Evolutionary conservation across 2,329 filamentous ascomycete genomes (phyloP), one percentile per base, ranked within the genome.

Genomic region (Arachnomyces sp.): DNA sequence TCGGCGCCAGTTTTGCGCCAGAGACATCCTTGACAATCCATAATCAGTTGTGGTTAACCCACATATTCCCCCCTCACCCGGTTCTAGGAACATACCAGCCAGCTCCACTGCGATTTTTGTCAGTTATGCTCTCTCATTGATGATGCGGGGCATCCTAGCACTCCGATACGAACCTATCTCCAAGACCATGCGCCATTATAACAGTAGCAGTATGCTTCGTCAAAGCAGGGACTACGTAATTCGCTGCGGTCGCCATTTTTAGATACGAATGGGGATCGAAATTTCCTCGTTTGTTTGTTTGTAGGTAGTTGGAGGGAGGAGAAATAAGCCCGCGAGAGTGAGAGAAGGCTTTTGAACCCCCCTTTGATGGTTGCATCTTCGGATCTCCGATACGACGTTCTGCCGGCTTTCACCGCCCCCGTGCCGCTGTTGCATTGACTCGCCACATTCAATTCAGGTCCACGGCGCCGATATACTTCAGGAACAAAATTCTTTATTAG

Each of bases 181-280:
- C 92, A 30, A 98, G 72, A 11, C 92, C 92, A 62, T 98, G 92
- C 38, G 85, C 75, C 65, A 95, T 88, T 55, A 98, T 96, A 54
- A 96, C 83, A 2, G 90, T 95, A 16, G 88, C 88, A 29, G 92
- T 95, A 66, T 96, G 92, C 58, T 78, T 79, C 58, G 77, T 84
- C 28, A 84, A 68, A 31, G 89, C 85, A 18, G 86, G 85, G 44
- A 94, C 80, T 14, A 92, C 73, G 40, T 92, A 70, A 11, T 79
- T 77, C 42, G 70, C 67, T 47, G 65, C 63, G 20, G 57, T 48
- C 32, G 67, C 49, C 67, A 72, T 71, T 14, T 53, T 63, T 5
- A 5, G 9, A 25, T 25, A 5, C 9, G 9, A 9, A 25, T 25
- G 9, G 20, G 9, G 9, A 25, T 25, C 20, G 20, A 25, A 25